These are phyloP conservation scores for Tolypocladium tropicale DNA, from an alignment of 2,329 filamentous ascomycete genomes.

Conservation along the genomic window DNA sequence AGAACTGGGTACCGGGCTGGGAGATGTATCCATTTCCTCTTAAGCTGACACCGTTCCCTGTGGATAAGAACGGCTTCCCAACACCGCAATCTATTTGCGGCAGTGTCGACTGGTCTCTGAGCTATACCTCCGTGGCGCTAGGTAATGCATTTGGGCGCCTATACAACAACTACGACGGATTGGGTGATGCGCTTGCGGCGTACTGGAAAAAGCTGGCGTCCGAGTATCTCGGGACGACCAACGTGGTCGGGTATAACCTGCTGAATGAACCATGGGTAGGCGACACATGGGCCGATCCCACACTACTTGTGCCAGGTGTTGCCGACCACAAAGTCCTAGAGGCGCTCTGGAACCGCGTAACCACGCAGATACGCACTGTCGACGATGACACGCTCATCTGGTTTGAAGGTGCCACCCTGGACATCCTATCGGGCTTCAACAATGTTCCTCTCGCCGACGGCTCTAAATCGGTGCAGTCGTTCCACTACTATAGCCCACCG, in stretches of 20 bases:
- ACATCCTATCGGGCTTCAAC: background rate
- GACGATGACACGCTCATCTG: background rate
- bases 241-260: background rate
- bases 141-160: background rate
- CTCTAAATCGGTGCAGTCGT: background rate
- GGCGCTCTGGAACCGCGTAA: background rate
- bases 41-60: background rate
- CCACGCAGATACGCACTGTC: background rate
- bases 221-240: background rate
- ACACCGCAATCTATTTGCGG: background rate
- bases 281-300: background rate
- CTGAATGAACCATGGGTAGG: background rate
- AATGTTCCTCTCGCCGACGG: background rate
- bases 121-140: background rate
- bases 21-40: background rate
- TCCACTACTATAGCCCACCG: background rate
- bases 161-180: background rate
- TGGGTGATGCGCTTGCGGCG: background rate
- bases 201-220: background rate
- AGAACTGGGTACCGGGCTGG: background rate
- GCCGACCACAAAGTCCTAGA: background rate
- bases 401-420: background rate
- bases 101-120: background rate
- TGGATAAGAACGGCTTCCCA: background rate
- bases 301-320: background rate